Conservation (phyloP, 352 stramenopile genomes). For the Phytophthora crassamura region DNA sequence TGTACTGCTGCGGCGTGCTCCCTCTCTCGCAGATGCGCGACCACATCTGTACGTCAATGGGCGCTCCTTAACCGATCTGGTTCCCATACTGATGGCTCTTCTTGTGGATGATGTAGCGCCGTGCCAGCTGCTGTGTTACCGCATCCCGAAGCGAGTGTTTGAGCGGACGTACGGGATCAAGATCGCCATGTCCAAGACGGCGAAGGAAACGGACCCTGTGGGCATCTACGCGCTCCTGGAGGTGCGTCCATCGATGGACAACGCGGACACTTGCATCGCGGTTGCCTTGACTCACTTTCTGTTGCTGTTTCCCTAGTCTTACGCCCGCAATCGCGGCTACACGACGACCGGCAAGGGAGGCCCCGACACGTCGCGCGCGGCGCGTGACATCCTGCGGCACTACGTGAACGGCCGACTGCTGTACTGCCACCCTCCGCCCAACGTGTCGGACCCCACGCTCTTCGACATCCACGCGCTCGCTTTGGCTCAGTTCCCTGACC, state of each 20-base stretch:
- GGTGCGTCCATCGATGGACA: constrained; percentile 32
- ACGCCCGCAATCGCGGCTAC: constrained; percentile 90
- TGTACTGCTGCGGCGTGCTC: constrained; percentile 99
- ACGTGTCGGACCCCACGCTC: constrained; percentile 53
- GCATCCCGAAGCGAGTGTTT: constrained; percentile 96
- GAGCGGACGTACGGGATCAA: constrained; percentile 98
- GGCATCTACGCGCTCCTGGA: constrained; percentile 83
- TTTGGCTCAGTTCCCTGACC: constrained; percentile 62
- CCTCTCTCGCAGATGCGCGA: constrained; percentile 99
- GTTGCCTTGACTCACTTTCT: neutral
- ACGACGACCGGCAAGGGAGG: constrained; percentile 95
- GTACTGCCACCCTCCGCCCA: constrained; percentile 96
- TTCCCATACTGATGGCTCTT: constrained; percentile 13
- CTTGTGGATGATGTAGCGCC: constrained; percentile 59
- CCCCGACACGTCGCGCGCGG: constrained; percentile 94
- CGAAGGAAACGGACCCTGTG: constrained; percentile 77
- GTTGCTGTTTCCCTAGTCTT: constrained; percentile 49
- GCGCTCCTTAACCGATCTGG: constrained; percentile 30
- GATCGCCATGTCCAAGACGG: constrained; percentile 72
- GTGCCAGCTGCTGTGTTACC: constrained; percentile 94
- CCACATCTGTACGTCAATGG: constrained; percentile 71
- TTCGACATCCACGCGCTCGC: constrained; percentile 85
- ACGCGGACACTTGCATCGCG: neutral
- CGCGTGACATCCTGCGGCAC: constrained; percentile 97
- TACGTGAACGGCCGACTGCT: constrained; percentile 98